Evolutionary conservation across 2,329 filamentous ascomycete genomes (phyloP).

Genomic region (Thermomyces lanuginosus): DNA sequence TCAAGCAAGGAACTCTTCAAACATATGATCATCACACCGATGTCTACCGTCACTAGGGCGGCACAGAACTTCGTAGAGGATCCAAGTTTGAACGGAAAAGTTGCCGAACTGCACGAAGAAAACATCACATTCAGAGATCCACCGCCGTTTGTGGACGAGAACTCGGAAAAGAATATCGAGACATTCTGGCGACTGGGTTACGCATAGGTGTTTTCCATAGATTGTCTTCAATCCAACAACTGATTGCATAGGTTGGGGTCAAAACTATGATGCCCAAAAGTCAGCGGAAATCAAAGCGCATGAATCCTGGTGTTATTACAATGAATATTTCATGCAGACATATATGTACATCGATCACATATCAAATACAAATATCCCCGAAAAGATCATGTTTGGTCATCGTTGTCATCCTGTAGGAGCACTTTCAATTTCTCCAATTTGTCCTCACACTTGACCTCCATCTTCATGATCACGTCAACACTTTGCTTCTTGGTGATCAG

Average conservation of each 20-base stretch:
- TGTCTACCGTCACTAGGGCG: conserved; percentile 32
- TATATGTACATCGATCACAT: too few relatives aligned
- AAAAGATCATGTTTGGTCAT: conserved; percentile 4
- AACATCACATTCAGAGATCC: conserved; percentile 32
- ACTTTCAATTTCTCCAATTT: conserved; percentile 27
- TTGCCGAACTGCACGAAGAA: conserved; percentile 38
- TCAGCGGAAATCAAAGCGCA: too few relatives aligned
- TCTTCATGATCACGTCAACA: conserved; percentile 28
- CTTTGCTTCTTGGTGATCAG: conserved; percentile 27
- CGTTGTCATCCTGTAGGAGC: conserved; percentile 20
- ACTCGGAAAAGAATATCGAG: conserved; percentile 32
- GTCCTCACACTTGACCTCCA: conserved; percentile 30
- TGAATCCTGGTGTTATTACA: too few relatives aligned
- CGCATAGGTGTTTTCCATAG: conserved; percentile 18
- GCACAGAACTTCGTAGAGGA: conserved; percentile 29
- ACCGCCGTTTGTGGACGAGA: conserved; percentile 33
- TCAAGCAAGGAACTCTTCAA: conserved; percentile 31
- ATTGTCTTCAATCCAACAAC: too few relatives aligned
- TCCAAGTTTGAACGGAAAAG: conserved; percentile 25
- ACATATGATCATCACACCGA: conserved; percentile 36
- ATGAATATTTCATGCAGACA: too few relatives aligned
- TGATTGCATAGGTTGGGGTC: too few relatives aligned
- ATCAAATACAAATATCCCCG: neutral
- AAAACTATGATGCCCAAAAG: too few relatives aligned
- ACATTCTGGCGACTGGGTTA: conserved; percentile 33